Base-by-base conservation (phyloP, 2,329 filamentous ascomycete genomes). In the Pestalotiopsis sp. region DNA sequence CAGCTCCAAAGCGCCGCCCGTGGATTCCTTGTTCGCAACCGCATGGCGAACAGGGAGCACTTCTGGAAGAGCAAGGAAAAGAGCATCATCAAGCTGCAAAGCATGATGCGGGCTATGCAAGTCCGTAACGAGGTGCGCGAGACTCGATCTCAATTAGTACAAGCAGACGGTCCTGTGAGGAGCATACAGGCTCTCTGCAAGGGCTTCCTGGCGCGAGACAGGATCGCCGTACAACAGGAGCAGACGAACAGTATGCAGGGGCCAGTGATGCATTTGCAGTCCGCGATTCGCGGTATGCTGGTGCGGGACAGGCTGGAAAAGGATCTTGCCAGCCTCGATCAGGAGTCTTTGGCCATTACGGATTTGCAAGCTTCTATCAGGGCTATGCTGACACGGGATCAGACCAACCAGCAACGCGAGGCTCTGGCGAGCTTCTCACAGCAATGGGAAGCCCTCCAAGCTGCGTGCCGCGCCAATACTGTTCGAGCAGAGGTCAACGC, bases 1-100 rank as follows among this genome's bases (percentile, higher is more conserved):
- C 85, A 89, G 69, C 85, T 98, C 20, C 96, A 99, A 78, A 94
- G 93, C 70, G 86, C 89, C 5, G 88, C 89, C 3, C 89, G 95
- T 61, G 95, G 94, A 9, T 89, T 92, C 76, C 81, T 98, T 52
- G 85, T 91, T 26, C 89, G 96, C 69, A 86, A 83, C 64, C 85
- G 85, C 52, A 84, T 92, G 74, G 81, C 83, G 69, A 84, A 87
- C 55, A 88, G 89, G 68, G 88, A 93, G 72, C 81, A 87, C 67
- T 86, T 89, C 75, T 93, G 90, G 88, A 89, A 90, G 75, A 87
- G 86, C 65, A 87, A 90, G 66, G 92, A 95, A 77, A 83, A 85
- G 5, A 88, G 93, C 69, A 86, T 98, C 59, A 80, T 96, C 69
- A 89, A 90, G 74, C 83, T 99, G 13, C 96, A 99, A 79, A 97